Evolutionary conservation across 2,329 filamentous ascomycete species (phyloP).

Genomic region (Exserohilum turcica): DNA sequence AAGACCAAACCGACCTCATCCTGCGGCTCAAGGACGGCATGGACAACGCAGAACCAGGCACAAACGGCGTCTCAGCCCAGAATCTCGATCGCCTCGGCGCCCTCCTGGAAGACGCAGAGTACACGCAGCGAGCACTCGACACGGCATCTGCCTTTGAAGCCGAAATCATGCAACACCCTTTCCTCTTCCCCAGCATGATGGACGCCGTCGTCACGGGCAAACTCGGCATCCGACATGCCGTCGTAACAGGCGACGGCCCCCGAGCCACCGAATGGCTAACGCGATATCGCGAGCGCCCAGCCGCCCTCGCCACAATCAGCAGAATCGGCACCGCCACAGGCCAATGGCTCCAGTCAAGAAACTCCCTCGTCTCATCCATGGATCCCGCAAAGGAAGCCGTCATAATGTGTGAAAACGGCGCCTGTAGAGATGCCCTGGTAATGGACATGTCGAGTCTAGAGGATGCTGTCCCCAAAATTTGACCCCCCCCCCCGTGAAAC

Average conservation of each 20-base stretch:
- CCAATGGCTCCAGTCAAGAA: conserved; percentile 59
- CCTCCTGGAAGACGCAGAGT: conserved; percentile 69
- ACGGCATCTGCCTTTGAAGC: conserved; percentile 86
- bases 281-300: conserved; percentile 49
- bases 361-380: conserved; percentile 53
- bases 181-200: conserved; percentile 84
- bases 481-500: background rate
- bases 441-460: conserved; percentile 39
- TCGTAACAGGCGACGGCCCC: conserved; percentile 58
- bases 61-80: conserved; percentile 82
- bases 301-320: conserved; percentile 39
- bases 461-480: conserved; percentile 23
- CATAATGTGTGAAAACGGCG: conserved; percentile 47
- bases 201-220: conserved; percentile 74
- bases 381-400: conserved; percentile 45
- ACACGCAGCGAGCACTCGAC: conserved; percentile 68
- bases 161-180: conserved; percentile 90
- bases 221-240: conserved; percentile 68
- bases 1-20: conserved; percentile 69
- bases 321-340: conserved; percentile 42
- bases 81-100: conserved; percentile 83
- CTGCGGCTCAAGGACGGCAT: conserved; percentile 93
- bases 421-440: conserved; percentile 52
- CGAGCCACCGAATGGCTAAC: conserved; percentile 50
- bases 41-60: conserved; percentile 87